Base-by-base conservation (phyloP, 23 red algal genomes). In the Cyanidiococcus yangmingshanensis region DNA sequence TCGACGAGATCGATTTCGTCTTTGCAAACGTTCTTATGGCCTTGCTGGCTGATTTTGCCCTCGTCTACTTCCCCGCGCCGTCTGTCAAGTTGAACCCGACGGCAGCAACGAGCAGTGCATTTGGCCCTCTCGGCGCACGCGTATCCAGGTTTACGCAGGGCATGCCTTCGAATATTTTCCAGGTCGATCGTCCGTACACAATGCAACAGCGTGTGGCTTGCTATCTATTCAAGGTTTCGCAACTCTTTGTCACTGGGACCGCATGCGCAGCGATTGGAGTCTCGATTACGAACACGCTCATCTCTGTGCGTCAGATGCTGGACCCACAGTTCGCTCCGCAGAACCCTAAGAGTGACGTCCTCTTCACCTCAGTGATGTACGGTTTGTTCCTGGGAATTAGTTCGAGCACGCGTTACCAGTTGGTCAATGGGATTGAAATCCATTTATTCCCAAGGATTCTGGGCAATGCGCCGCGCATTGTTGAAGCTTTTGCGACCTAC, bases 391-490 rank as follows among this genome's bases (percentile, higher is more conserved):
- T 98, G 1, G 94, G 88, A 37, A 57, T 88, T 30, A 84, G 77
- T 1, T 86, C 84, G 36, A 84, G 87, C 41, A 98, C 79, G 12
- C 50, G 94, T 2, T 98, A 98, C 77, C 94, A 98, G 75, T 71
- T 98, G 31, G 94, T 98, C 31, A 98, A 91, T 76, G 94, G 94
- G 0, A 88, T 98, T 26, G 94, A 98, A 75, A 86, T 77, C 50
- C 88, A 98, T 68, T 75, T 98, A 2, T 98, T 98, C 67, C 94
- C 94, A 37, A 81, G 85, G 45, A 58, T 98, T 12, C 90, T 98
- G 40, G 36, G 21, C 26, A 85, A 76, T 27, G 41, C 84, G 67
- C 94, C 87, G 17, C 51, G 50, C 58, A 12, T 89, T 0, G 67
- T 86, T 37, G 85, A 89, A 37, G 79, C 83, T 37, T 36, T 74